Evolutionary conservation across 2,329 filamentous ascomycete genomes (phyloP).

Genomic region (Cladosporium sp.): DNA sequence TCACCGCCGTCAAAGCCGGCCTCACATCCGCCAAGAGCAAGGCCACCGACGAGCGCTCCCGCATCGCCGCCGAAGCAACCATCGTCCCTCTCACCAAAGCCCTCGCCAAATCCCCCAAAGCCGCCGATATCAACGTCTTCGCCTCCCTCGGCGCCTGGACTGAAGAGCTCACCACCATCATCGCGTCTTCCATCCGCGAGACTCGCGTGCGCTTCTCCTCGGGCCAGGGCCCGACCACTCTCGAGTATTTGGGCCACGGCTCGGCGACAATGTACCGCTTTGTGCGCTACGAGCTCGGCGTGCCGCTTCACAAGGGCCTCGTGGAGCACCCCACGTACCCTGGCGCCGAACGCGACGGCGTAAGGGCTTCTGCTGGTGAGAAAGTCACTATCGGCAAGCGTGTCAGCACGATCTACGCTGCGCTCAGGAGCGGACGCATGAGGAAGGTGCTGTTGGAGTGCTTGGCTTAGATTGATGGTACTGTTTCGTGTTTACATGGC

Average conservation of each 20-base stretch:
- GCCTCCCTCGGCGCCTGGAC: constrained; percentile 9
- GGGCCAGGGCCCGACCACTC: constrained; percentile 13
- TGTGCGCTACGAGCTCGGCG: constrained; percentile 24
- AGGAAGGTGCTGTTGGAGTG: constrained; percentile 23
- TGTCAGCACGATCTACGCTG: constrained; percentile 29
- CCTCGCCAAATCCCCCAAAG: background rate
- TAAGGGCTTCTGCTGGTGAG: constrained; percentile 17
- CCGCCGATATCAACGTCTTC: background rate
- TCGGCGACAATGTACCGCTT: constrained; percentile 27
- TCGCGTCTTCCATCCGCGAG: constrained; percentile 14
- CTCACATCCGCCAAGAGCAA: constrained; percentile 21
- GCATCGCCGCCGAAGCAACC: constrained; percentile 18
- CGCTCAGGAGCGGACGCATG: constrained; percentile 27
- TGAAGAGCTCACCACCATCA: constrained; percentile 9
- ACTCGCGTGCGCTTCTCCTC: constrained; percentile 18
- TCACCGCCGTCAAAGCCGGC: constrained; percentile 18
- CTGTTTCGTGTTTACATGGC: background rate
- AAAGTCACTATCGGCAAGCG: constrained; percentile 25
- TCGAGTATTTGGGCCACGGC: constrained; percentile 23
- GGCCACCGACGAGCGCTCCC: constrained; percentile 13
- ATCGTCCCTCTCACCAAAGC: constrained; percentile 18
- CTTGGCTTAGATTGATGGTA: constrained; percentile 13
- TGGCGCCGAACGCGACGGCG: constrained; percentile 19
- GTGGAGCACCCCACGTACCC: constrained; percentile 28
- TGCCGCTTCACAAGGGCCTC: constrained; percentile 27